Evolutionary conservation across 2,329 filamentous ascomycete genomes (phyloP).

Genomic region (Mariannaea sp.): DNA sequence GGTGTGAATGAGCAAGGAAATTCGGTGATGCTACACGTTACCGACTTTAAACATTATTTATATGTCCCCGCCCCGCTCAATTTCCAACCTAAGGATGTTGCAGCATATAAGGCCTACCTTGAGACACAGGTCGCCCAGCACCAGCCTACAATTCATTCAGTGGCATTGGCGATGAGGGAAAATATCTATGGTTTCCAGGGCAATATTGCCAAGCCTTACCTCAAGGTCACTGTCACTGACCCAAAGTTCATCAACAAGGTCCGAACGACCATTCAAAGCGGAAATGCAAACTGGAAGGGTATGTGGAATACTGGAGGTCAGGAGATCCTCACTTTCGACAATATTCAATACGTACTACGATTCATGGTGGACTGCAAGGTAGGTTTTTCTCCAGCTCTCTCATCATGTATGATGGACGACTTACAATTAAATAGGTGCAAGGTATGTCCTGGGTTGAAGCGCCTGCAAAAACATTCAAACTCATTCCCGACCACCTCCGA

Average conservation of each 20-base stretch:
- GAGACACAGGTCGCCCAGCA: constrained; percentile 78
- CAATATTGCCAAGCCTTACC: constrained; percentile 86
- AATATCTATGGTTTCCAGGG: constrained; percentile 95
- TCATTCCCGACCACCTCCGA: constrained; percentile 67
- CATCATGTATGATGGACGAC: not conserved
- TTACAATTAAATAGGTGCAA: constrained; percentile 61
- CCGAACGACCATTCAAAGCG: constrained; percentile 74
- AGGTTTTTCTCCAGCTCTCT: constrained; percentile 33
- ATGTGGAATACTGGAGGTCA: constrained; percentile 76
- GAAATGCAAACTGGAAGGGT: constrained; percentile 84
- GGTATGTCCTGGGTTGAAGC: constrained; percentile 99
- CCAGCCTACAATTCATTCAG: constrained; percentile 75
- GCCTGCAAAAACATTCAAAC: constrained; percentile 71
- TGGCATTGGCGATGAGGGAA: constrained; percentile 82
- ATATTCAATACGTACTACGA: constrained; percentile 88
- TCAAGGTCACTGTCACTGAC: constrained; percentile 92
- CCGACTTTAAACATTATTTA: constrained; percentile 93
- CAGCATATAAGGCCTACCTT: constrained; percentile 77
- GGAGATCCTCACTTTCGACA: constrained; percentile 90
- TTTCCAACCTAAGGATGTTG: constrained; percentile 79
- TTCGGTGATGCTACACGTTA: constrained; percentile 93
- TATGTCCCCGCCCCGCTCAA: constrained; percentile 86
- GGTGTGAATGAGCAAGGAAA: constrained; percentile 84
- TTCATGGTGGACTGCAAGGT: constrained; percentile 98
- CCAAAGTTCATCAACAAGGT: constrained; percentile 82